These are phyloP conservation scores for Gardenia jasminoides DNA, from an alignment of 257 asterid genomes.

Conservation along the genomic window DNA sequence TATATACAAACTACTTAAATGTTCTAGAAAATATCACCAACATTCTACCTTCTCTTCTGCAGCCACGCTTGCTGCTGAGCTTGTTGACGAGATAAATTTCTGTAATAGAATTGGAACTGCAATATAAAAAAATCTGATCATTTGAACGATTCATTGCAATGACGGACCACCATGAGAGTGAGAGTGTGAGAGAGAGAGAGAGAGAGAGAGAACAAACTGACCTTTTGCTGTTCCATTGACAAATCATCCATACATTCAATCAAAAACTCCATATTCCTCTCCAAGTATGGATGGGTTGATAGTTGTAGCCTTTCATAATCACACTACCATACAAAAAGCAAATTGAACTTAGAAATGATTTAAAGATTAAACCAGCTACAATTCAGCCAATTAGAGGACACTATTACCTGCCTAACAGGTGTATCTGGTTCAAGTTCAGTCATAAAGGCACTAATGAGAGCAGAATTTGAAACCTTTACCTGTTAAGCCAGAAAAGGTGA, in stretches of 20 bases:
- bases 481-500: slow-evolving; percentile 26
- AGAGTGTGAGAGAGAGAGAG: neutral
- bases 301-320: slow-evolving; percentile 88
- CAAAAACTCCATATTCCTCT: slow-evolving; percentile 89
- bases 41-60: slow-evolving; percentile 83
- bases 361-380: neutral
- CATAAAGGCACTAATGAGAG: slow-evolving; percentile 95
- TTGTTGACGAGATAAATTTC: slow-evolving; percentile 95
- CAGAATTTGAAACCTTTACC: slow-evolving; percentile 98
- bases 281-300: slow-evolving; percentile 76
- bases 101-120: slow-evolving; percentile 91
- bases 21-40: neutral
- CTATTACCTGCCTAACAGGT: slow-evolving; percentile 73
- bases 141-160: slow-evolving; percentile 8
- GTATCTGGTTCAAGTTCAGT: slow-evolving; percentile 85
- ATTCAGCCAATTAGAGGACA: neutral
- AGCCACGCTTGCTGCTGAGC: slow-evolving; percentile 96
- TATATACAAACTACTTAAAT: neutral
- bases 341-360: neutral
- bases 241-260: slow-evolving; percentile 98
- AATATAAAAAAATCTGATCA: slow-evolving; percentile 15
- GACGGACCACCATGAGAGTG: slow-evolving; percentile 2
- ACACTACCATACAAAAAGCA: slow-evolving; percentile 42
- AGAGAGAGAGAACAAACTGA: slow-evolving; percentile 21
- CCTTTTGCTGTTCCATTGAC: slow-evolving; percentile 95